These are phyloP conservation scores for Cucumis melo DNA, from an alignment of 306 rosid genomes.

Conservation along the genomic window DNA sequence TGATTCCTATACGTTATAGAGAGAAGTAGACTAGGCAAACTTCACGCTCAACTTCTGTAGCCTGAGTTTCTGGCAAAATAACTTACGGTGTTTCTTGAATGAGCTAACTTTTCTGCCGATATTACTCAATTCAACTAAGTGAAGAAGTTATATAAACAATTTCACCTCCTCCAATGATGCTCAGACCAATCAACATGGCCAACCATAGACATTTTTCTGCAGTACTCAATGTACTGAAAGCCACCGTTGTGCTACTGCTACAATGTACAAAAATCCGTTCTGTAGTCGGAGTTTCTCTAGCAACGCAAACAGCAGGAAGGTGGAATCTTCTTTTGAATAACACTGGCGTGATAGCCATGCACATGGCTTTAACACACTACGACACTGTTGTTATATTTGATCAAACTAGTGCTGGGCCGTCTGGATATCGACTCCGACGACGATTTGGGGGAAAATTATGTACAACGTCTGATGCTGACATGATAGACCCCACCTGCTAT, in stretches of 20 bases:
- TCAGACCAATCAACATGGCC: constrained; percentile 5
- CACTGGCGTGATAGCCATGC: constrained; percentile 68
- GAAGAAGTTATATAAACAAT: not conserved
- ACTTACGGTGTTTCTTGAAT: not conserved
- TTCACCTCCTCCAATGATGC: not conserved
- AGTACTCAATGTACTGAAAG: not conserved
- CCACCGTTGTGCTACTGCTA: constrained; percentile 11
- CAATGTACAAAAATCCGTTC: not conserved
- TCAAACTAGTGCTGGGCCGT: constrained; percentile 45
- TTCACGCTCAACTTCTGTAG: not conserved
- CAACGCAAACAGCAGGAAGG: constrained; percentile 27
- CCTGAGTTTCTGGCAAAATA: not conserved
- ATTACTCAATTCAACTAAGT: not conserved
- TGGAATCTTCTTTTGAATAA: constrained; percentile 52
- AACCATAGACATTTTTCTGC: constrained; percentile 3
- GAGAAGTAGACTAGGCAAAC: constrained; percentile 8
- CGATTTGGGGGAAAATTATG: constrained; percentile 29
- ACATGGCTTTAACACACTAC: constrained; percentile 44
- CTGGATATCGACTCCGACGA: constrained; percentile 34
- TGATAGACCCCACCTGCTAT: constrained; percentile 41
- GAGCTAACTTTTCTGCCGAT: not conserved
- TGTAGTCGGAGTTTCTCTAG: constrained; percentile 8
- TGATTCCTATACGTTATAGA: not conserved
- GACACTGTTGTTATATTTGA: constrained; percentile 60
- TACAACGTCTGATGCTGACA: constrained; percentile 7